Evolutionary conservation across 176 grass and related monocot species (phyloP).

Genomic region (Areca catechu): DNA sequence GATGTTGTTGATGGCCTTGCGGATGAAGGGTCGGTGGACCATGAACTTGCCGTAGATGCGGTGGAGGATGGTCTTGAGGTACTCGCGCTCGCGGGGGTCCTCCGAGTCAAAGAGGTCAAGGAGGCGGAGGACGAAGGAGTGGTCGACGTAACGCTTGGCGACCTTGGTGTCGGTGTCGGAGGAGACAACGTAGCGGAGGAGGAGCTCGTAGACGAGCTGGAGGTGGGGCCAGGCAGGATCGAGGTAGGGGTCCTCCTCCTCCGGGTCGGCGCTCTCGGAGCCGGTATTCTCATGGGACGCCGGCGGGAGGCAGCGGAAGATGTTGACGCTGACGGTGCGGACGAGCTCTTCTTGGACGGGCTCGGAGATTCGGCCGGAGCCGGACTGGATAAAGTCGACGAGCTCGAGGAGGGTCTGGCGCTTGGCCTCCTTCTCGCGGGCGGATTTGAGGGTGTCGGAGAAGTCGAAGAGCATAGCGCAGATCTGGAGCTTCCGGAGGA

Average conservation of each 20-base stretch:
- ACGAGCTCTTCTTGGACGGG: slow-evolving; percentile 16
- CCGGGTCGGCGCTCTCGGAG: slow-evolving; percentile 10
- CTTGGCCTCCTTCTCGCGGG: slow-evolving; percentile 9
- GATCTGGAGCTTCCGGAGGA: slow-evolving; percentile 16
- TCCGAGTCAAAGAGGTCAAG: slow-evolving; percentile 12
- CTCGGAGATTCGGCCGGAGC: neutral
- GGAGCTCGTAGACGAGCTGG: slow-evolving; percentile 14
- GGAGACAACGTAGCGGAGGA: slow-evolving; percentile 12
- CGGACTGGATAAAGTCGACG: slow-evolving; percentile 11
- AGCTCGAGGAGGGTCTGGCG: slow-evolving; percentile 10
- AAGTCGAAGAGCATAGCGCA: slow-evolving; percentile 3
- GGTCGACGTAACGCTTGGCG: slow-evolving; percentile 16
- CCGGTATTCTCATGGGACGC: slow-evolving; percentile 11
- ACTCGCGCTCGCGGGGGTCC: slow-evolving; percentile 17
- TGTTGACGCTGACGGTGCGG: slow-evolving; percentile 3
- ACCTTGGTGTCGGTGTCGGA: slow-evolving; percentile 17
- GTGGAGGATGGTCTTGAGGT: slow-evolving; percentile 17
- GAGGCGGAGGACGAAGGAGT: slow-evolving; percentile 13
- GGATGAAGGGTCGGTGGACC: slow-evolving; percentile 18
- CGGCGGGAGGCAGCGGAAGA: slow-evolving; percentile 10
- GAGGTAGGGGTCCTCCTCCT: slow-evolving; percentile 12
- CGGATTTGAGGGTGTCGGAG: slow-evolving; percentile 3
- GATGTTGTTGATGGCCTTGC: slow-evolving; percentile 17
- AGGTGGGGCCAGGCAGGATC: slow-evolving; percentile 10
- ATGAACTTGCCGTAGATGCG: slow-evolving; percentile 17